Conservation (phyloP, 768 basidiomycete species). For the Brasilioporus rufonigricans region DNA sequence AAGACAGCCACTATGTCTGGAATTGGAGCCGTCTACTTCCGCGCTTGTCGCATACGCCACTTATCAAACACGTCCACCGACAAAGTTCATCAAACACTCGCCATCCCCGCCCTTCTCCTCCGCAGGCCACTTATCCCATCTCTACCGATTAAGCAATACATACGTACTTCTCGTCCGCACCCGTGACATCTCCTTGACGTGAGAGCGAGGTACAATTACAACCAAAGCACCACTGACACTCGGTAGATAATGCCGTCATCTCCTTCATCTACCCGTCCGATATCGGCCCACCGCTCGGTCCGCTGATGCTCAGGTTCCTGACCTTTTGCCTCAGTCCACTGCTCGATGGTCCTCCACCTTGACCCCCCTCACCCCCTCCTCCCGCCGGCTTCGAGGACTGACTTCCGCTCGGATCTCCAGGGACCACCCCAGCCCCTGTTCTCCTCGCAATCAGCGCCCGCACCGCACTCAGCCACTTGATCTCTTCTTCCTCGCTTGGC, state of each 20-base stretch:
- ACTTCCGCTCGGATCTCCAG: slow-evolving; percentile 40
- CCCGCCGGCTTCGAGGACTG: slow-evolving; percentile 10
- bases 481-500: slow-evolving; percentile 96
- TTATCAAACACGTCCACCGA: slow-evolving; percentile 25
- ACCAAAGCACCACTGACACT: too few species aligned
- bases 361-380: slow-evolving; percentile 15
- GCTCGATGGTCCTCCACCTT: too few species aligned
- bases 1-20: slow-evolving; percentile 22
- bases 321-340: slow-evolving; percentile 46
- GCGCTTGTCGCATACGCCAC: slow-evolving; percentile 36
- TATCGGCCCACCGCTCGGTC: slow-evolving; percentile 20
- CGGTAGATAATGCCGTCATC: slow-evolving; percentile 26
- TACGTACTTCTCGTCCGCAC: too few species aligned
- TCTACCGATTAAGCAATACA: neutral
- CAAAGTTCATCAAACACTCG: slow-evolving; percentile 19
- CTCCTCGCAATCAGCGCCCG: slow-evolving; percentile 85
- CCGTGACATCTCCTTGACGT: too few species aligned
- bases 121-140: neutral
- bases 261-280: slow-evolving; percentile 20
- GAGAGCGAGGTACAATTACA: slow-evolving; percentile 22
- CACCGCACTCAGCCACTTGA: slow-evolving; percentile 95
- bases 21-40: slow-evolving; percentile 25
- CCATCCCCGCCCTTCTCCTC: neutral
- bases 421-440: slow-evolving; percentile 47
- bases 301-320: slow-evolving; percentile 47